A percentile compares a stretch with the other conserved stretches of the same genome.
Evolutionary conservation across 1,284 basidiomycete genomes (phyloP).

Genomic region (Marasmius sp.): DNA sequence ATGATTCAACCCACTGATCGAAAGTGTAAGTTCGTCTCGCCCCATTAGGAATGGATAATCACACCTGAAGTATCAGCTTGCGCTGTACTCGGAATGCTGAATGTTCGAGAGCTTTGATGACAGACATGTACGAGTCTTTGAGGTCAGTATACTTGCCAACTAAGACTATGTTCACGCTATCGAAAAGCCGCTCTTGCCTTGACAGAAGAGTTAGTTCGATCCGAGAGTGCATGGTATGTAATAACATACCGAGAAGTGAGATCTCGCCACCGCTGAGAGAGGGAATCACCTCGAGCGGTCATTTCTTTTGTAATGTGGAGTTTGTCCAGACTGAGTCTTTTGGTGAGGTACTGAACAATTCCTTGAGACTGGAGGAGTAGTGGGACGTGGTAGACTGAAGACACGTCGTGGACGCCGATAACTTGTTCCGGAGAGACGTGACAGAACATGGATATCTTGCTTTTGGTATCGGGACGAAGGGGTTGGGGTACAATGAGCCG

Average conservation of each 20-base stretch:
- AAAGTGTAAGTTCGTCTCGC: constrained; percentile 6
- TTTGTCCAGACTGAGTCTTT: constrained; percentile 73
- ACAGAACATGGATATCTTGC: constrained; percentile 99
- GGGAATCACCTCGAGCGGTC: constrained; percentile 60
- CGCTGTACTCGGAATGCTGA: constrained; percentile 90
- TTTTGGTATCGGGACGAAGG: constrained; percentile 83
- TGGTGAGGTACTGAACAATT: constrained; percentile 83
- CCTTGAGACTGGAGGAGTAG: constrained; percentile 92
- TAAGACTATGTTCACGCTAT: constrained; percentile 87
- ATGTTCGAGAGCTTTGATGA: constrained; percentile 96
- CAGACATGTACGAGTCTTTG: constrained; percentile 98
- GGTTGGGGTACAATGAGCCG: constrained; percentile 73
- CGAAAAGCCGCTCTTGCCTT: constrained; percentile 91
- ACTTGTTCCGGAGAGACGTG: constrained; percentile 95
- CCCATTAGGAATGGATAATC: constrained; percentile 18
- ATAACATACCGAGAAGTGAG: constrained; percentile 70
- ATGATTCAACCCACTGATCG: constrained; percentile 93
- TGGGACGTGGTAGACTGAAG: constrained; percentile 97
- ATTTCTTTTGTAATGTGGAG: constrained; percentile 59
- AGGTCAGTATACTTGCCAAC: constrained; percentile 98
- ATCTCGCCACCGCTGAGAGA: constrained; percentile 80
- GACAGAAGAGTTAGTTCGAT: constrained; percentile 3
- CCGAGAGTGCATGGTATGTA: neutral
- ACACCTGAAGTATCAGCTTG: constrained; percentile 78
- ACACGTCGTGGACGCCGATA: constrained; percentile 94